A percentile compares a stretch with the other conserved stretches of the same genome.
Conservation (phyloP, 495 filamentous ascomycete genomes). For the Collariella sp. region DNA sequence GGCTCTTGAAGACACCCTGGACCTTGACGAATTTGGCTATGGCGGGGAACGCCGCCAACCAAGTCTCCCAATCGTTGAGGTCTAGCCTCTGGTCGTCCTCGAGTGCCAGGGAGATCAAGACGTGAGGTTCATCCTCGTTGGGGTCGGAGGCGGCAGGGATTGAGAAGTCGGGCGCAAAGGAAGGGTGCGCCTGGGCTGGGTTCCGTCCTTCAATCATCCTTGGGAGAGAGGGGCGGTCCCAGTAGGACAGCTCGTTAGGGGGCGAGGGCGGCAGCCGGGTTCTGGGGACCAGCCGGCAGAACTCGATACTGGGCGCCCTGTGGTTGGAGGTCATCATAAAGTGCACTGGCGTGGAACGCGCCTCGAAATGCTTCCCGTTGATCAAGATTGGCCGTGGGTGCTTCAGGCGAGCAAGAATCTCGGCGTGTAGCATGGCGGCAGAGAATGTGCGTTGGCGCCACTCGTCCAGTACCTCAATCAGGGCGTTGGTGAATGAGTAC, state of each 20-base stretch:
- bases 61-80: conserved; percentile 40
- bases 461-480: conserved; percentile 44
- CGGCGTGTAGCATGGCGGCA: conserved; percentile 45
- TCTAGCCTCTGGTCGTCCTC: conserved; percentile 43
- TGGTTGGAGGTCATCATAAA: conserved; percentile 47
- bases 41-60: conserved; percentile 39
- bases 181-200: conserved; percentile 13
- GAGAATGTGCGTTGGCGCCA: conserved; percentile 41
- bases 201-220: conserved; percentile 13
- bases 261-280: conserved; percentile 27
- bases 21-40: conserved; percentile 44
- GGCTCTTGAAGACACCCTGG: conserved; percentile 45
- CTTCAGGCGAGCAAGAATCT: conserved; percentile 43
- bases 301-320: conserved; percentile 44
- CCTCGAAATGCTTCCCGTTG: conserved; percentile 43
- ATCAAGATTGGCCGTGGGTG: conserved; percentile 42
- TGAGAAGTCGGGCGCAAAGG: conserved; percentile 11
- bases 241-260: conserved; percentile 18
- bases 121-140: conserved; percentile 39
- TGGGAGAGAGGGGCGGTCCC: conserved; percentile 1
- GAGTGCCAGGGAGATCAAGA: conserved; percentile 46
- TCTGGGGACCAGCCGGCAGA: conserved; percentile 28
- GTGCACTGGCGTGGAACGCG: conserved; percentile 43
- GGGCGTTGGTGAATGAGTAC: conserved; percentile 43
- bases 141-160: conserved; percentile 26